Conservation (phyloP, 2,329 filamentous ascomycete genomes). For the Neopestalotiopsis rosae region DNA sequence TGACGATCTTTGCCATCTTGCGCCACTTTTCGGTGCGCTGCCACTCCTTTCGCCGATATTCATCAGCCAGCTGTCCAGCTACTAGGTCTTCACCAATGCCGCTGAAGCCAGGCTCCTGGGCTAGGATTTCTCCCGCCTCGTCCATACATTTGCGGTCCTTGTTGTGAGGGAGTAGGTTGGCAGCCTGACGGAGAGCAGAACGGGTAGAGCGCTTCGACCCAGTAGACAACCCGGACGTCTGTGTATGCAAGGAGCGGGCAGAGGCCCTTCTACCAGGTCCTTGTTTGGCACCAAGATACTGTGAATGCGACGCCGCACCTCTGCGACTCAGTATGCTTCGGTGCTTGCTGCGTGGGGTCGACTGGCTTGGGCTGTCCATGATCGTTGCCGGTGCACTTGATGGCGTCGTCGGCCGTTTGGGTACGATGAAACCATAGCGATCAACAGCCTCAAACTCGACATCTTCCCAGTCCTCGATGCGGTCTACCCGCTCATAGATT, state of each 20-base stretch:
- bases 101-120: constrained; percentile 60
- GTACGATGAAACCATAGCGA: constrained; percentile 70
- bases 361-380: constrained; percentile 48
- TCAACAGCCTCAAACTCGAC: constrained; percentile 66
- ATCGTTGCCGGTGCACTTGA: constrained; percentile 34
- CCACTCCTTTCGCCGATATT: constrained; percentile 67
- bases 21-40: constrained; percentile 71
- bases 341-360: constrained; percentile 46
- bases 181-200: constrained; percentile 61
- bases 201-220: constrained; percentile 58
- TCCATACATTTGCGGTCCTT: constrained; percentile 66
- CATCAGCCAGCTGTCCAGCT: constrained; percentile 56
- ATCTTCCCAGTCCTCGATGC: constrained; percentile 72
- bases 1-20: constrained; percentile 66
- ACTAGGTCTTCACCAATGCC: constrained; percentile 62
- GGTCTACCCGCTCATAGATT: constrained; percentile 58
- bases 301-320: constrained; percentile 41
- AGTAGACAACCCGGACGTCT: constrained; percentile 57
- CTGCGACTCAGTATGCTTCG: constrained; percentile 52
- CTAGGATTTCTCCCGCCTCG: constrained; percentile 71
- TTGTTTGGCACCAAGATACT: constrained; percentile 43
- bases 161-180: constrained; percentile 66
- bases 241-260: constrained; percentile 63
- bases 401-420: constrained; percentile 46
- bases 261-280: constrained; percentile 61